Evolutionary conservation across 306 rosid species (phyloP).

Genomic region (Malus asiatica): DNA sequence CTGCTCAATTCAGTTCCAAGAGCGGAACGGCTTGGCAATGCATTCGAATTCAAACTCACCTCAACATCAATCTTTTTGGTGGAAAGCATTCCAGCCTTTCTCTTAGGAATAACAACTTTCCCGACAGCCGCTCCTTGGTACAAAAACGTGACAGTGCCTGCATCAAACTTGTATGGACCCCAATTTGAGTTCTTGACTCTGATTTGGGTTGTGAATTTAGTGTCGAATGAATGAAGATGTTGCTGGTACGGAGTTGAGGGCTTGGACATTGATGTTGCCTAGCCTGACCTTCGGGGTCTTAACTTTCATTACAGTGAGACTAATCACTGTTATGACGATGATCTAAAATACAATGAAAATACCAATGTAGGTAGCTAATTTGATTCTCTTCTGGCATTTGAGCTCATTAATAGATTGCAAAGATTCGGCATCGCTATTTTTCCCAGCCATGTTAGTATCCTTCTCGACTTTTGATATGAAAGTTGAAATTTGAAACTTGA

Average conservation of each 20-base stretch:
- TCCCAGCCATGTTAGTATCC: too few species aligned
- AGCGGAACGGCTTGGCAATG: too few species aligned
- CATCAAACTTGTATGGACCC: not conserved
- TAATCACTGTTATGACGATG: too few species aligned
- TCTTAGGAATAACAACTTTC: not conserved
- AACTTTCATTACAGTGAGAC: not conserved
- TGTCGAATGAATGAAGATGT: not conserved
- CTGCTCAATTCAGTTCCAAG: not conserved
- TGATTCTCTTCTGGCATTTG: not conserved
- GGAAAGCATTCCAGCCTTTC: conserved; percentile 2
- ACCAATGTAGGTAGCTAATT: not conserved
- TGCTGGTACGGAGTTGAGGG: not conserved
- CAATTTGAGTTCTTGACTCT: not conserved
- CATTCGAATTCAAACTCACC: too few species aligned
- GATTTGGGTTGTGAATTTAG: not conserved
- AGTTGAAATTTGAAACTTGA: too few species aligned
- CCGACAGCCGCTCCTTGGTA: not conserved
- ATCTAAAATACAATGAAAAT: not conserved
- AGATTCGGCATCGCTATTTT: conserved; percentile 9
- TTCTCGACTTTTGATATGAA: too few species aligned
- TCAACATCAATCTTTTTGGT: not conserved
- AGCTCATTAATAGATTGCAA: not conserved
- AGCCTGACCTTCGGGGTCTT: not conserved
- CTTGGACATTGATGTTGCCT: not conserved
- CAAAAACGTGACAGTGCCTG: not conserved